Evolutionary conservation across 768 basidiomycete species (phyloP).

Genomic region (Psilocybe tampanensis): DNA sequence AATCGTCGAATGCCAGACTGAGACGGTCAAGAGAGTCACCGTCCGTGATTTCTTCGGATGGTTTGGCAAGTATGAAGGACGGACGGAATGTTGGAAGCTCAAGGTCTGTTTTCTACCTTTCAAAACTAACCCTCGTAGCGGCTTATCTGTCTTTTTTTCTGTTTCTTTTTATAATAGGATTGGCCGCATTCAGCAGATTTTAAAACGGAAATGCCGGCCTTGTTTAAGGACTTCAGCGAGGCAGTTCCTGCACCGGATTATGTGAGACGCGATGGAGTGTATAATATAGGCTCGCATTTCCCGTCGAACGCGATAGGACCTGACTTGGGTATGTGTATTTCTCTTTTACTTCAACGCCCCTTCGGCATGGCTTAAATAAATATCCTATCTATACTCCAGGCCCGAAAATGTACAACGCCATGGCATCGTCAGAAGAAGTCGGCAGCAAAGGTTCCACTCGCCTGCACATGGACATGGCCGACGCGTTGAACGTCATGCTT

Average conservation of each 20-base stretch:
- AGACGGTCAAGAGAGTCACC: slow-evolving; percentile 59
- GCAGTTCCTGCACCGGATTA: slow-evolving; percentile 89
- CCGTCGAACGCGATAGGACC: slow-evolving; percentile 77
- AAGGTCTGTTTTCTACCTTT: slow-evolving; percentile 49
- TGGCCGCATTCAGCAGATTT: slow-evolving; percentile 93
- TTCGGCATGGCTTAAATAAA: not conserved
- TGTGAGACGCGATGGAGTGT: slow-evolving; percentile 86
- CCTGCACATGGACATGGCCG: slow-evolving; percentile 94
- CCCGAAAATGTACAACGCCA: slow-evolving; percentile 95
- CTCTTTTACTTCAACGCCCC: not conserved
- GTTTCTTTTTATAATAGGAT: slow-evolving; percentile 52
- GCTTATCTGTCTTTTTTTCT: not conserved
- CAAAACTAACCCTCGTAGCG: not conserved
- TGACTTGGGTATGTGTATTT: slow-evolving; percentile 65
- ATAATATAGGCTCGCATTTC: slow-evolving; percentile 90
- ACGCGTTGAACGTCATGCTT: slow-evolving; percentile 91
- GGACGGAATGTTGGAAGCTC: slow-evolving; percentile 68
- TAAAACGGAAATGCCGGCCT: slow-evolving; percentile 76
- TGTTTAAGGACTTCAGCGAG: slow-evolving; percentile 83
- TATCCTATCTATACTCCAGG: slow-evolving; percentile 43
- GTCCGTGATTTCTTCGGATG: slow-evolving; percentile 78
- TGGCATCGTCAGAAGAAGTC: slow-evolving; percentile 64
- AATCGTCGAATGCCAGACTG: slow-evolving; percentile 83
- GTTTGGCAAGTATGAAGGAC: slow-evolving; percentile 71
- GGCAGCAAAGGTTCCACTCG: slow-evolving; percentile 86